Evolutionary conservation across 106 monocot genomes (phyloP).

Genomic region (Acanthochlamys bracteata): DNA sequence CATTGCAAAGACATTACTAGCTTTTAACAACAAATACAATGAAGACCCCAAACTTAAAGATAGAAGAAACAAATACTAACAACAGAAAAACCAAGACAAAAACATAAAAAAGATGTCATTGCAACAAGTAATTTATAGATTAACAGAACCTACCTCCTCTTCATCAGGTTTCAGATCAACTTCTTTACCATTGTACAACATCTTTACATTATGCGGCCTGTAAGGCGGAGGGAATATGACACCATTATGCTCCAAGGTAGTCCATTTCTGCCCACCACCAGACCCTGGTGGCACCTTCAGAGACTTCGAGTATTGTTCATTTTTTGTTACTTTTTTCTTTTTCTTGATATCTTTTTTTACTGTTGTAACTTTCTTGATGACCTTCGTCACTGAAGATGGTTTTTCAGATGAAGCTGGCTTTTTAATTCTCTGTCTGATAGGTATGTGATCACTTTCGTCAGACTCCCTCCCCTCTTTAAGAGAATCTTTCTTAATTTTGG

Average conservation of each 20-base stretch:
- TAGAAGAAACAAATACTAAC: not conserved
- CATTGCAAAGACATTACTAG: not conserved
- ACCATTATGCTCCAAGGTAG: slow-evolving; percentile 81
- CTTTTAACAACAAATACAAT: not conserved
- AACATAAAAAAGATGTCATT: not conserved
- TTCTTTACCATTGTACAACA: slow-evolving; percentile 84
- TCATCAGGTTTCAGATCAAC: slow-evolving; percentile 89
- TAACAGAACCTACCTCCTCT: slow-evolving; percentile 61
- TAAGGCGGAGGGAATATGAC: slow-evolving; percentile 96
- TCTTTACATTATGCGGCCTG: slow-evolving; percentile 86
- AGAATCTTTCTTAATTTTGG: slow-evolving; percentile 30
- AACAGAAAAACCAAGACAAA: not conserved
- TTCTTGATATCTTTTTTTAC: slow-evolving; percentile 44
- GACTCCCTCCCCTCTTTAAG: slow-evolving; percentile 30
- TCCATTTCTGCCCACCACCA: slow-evolving; percentile 92
- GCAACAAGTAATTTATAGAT: not conserved
- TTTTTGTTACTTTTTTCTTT: slow-evolving; percentile 32
- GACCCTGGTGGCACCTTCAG: slow-evolving; percentile 76
- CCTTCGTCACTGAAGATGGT: slow-evolving; percentile 34
- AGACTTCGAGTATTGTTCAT: slow-evolving; percentile 51
- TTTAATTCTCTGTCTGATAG: slow-evolving; percentile 59
- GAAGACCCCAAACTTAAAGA: not conserved
- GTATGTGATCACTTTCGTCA: slow-evolving; percentile 49
- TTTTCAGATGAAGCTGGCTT: slow-evolving; percentile 30
- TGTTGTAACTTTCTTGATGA: slow-evolving; percentile 35